Evolutionary conservation across 495 filamentous ascomycete species (phyloP), one percentile per base, ranked within the genome.

Genomic region (Trichocladium antarcticum): DNA sequence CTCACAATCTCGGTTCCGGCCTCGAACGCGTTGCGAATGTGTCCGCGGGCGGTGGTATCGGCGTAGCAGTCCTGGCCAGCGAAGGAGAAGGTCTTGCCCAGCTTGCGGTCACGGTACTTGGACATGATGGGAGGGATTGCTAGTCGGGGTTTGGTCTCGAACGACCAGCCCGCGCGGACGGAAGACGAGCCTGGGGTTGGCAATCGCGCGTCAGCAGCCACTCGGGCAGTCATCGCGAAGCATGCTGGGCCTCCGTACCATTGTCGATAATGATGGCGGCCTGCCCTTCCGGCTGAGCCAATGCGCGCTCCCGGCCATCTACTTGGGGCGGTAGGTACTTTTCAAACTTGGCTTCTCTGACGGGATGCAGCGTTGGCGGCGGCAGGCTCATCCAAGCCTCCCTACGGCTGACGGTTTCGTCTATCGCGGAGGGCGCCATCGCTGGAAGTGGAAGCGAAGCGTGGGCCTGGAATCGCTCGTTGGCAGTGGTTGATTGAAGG

Each of bases 181-280:
- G 79, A 74, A 42, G 84, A 92, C 14, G 92, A 88, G 48, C 92
- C 89, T 96, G 54, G 4, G 52, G 14, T 19, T 0, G 8, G 29
- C 47, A 31, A 48, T 19, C 0, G 12, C 6, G 22, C 28, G 52
- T 53, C 32, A 55, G 57, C 42, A 19, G 38, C 37, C 7, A 6
- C 15, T 37, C 34, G 29, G n/a, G 24, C 6, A 15, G 19, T 5
- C 21, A 17, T 3, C 24, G 10, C 11, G 3, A 8, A 14, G 21
- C 19, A 34, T 6, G 5, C 5, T 12, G 17, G 31, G 15, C n/a
- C 48, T 31, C 11, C 57, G 45, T 68, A 95, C 89, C 92, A 85
- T 97, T 98, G 72, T 98, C 92, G 57, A 98, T 98, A 50, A 98
- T 85, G 56, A 98, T 95, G 31, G 89, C 86, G 14, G 71, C 65